Evolutionary conservation across 2,329 filamentous ascomycete genomes (phyloP).

Genomic region (Clonostachys chloroleuca): DNA sequence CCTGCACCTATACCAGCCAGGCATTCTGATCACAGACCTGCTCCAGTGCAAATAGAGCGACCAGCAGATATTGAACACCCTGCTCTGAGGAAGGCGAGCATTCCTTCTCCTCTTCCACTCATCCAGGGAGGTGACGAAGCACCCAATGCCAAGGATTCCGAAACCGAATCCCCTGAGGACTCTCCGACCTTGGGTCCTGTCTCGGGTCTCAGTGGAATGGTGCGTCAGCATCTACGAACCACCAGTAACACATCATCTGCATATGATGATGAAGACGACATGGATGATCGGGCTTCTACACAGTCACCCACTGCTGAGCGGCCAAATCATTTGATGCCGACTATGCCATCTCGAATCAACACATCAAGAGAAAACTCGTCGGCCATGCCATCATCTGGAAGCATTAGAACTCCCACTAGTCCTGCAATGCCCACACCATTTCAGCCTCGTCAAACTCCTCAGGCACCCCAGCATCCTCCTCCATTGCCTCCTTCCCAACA

Average conservation of each 20-base stretch:
- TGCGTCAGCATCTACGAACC: constrained; percentile 78
- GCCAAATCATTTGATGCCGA: not conserved
- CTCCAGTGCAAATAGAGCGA: constrained; percentile 34
- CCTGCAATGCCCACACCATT: too few relatives aligned
- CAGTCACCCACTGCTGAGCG: not conserved
- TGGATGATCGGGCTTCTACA: not conserved
- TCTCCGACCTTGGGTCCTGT: constrained; percentile 76
- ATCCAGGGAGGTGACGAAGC: constrained; percentile 16
- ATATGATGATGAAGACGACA: constrained; percentile 42
- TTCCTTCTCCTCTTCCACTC: constrained; percentile 36
- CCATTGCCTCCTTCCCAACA: constrained; percentile 1
- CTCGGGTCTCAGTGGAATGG: constrained; percentile 70
- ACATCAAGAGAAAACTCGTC: too few relatives aligned
- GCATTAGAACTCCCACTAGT: too few relatives aligned
- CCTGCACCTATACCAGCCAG: constrained; percentile 1
- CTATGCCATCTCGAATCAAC: too few relatives aligned
- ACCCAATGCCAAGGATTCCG: constrained; percentile 4
- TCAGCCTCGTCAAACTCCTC: not conserved
- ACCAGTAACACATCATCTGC: constrained; percentile 79
- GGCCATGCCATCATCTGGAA: too few relatives aligned
- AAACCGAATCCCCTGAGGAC: constrained; percentile 39
- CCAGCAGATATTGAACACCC: constrained; percentile 51
- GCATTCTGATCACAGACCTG: constrained; percentile 11
- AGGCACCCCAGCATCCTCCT: not conserved
- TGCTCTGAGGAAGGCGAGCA: constrained; percentile 41